A percentile compares a stretch with the other conserved stretches of the same genome.
Evolutionary conservation across 2,329 filamentous ascomycete species (phyloP).

Genomic region (Aspergillus sergii): DNA sequence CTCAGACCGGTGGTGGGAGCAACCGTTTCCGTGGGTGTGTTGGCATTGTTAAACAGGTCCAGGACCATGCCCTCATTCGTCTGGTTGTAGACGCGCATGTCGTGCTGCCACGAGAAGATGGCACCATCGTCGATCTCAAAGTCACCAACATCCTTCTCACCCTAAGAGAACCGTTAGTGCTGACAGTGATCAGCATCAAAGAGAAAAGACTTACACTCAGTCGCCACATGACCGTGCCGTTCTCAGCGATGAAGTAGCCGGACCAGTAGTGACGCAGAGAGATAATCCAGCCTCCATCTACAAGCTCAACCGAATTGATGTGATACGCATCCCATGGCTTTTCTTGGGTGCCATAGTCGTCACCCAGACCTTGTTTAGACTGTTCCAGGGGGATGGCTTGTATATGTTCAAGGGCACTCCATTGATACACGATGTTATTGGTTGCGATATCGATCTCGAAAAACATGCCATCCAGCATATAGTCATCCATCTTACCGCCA

Average conservation of each 20-base stretch:
- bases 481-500: slow-evolving; percentile 33
- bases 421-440: slow-evolving; percentile 35
- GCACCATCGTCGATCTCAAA: slow-evolving; percentile 25
- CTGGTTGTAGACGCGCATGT: slow-evolving; percentile 39
- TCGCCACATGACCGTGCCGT: slow-evolving; percentile 34
- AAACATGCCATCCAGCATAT: slow-evolving; percentile 37
- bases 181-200: neutral
- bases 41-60: slow-evolving; percentile 36
- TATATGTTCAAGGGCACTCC: slow-evolving; percentile 38
- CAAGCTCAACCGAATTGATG: slow-evolving; percentile 37
- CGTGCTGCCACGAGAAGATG: slow-evolving; percentile 37
- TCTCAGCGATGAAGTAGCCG: slow-evolving; percentile 32
- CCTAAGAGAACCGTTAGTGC: slow-evolving; percentile 16
- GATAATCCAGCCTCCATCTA: slow-evolving; percentile 38
- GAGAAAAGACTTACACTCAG: slow-evolving; percentile 21
- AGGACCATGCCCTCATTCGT: slow-evolving; percentile 36
- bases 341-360: slow-evolving; percentile 21
- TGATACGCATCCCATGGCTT: slow-evolving; percentile 40
- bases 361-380: slow-evolving; percentile 28
- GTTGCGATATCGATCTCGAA: slow-evolving; percentile 39
- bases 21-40: slow-evolving; percentile 26
- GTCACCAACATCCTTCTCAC: slow-evolving; percentile 28
- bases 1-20: slow-evolving; percentile 26
- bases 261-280: slow-evolving; percentile 41
- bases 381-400: slow-evolving; percentile 31